Evolutionary conservation across 2,329 filamentous ascomycete species (phyloP).

Genomic region (Camillea tinctor): DNA sequence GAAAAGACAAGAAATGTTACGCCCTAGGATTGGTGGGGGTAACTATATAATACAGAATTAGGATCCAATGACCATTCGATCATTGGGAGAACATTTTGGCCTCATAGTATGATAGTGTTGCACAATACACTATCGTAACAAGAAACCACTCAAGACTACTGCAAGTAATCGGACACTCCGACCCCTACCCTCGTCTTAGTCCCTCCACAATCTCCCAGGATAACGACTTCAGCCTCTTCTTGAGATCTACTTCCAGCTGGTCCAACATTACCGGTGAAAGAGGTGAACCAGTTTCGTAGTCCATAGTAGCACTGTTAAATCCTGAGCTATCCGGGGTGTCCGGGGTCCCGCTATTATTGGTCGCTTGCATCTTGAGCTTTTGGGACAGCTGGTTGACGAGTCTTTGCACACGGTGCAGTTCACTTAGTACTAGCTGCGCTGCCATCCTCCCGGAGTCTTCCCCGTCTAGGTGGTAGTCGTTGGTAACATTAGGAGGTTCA

Average conservation of each 20-base stretch:
- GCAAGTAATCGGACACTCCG: background rate
- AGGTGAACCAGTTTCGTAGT: background rate
- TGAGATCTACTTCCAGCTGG: background rate
- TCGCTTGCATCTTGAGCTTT: background rate
- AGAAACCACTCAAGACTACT: background rate
- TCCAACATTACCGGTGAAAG: background rate
- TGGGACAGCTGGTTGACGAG: conserved; percentile 23
- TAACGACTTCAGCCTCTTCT: background rate
- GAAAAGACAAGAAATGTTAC: too few relatives aligned
- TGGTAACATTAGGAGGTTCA: background rate
- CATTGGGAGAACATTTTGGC: too few relatives aligned
- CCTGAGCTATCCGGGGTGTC: background rate
- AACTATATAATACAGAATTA: too few relatives aligned
- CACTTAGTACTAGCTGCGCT: conserved; percentile 35
- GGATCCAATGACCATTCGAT: too few relatives aligned
- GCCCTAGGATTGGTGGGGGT: too few relatives aligned
- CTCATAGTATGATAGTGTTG: too few relatives aligned
- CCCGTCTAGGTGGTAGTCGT: background rate
- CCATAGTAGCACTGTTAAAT: background rate
- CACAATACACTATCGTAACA: too few relatives aligned
- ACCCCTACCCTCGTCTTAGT: background rate
- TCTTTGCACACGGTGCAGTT: conserved; percentile 35
- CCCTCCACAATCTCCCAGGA: background rate
- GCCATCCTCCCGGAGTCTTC: conserved; percentile 25
- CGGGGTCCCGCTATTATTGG: background rate